Base-by-base conservation (phyloP, 2,329 filamentous ascomycete species). In the Aspergillus clavatus region DNA sequence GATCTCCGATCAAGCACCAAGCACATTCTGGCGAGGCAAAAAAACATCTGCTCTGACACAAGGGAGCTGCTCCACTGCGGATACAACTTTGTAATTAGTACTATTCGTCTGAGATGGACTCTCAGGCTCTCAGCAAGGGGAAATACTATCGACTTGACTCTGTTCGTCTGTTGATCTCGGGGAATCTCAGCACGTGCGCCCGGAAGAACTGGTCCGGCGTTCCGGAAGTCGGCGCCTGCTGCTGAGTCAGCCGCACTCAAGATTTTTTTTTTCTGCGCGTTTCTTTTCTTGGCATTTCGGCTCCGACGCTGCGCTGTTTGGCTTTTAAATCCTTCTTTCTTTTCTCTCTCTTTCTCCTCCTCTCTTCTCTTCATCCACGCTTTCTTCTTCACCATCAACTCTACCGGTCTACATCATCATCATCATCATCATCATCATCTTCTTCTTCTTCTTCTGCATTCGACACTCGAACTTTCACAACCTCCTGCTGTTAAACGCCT, bases 301-400 rank as follows among this genome's bases (percentile, higher is more conserved):
- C 39, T 62, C 48, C 46, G 59, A 54, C n/a, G 56, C 50, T 52
- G 40, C 48, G 55, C 50, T 50, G 53, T 51, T 52, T 51, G 52
- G 47, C 52, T 53, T 60, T 51, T 50, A 55, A 51, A 48, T 46
- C 47, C 48, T 44, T 43, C 43, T 40, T 29, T 36, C 33, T 27
- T 51, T 52, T 44, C 44, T 47, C 31, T 52, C 50, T 48, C 22
- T 43, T 21, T 35, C 11, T 24, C 24, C 39, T 36, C 36, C 29
- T 24, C 33, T 44, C 36, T 21, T 27, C 18, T 22, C 19, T 29
- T 6, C 19, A 18, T 24, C 11, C 33, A 38, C 35, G n/a, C n/a
- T n/a, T n/a, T n/a, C n/a, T n/a, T 22, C 26, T 42, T 21, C 16
- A 35, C 31, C n/a, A n/a, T 21, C 29, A 11, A 8, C 29, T 35